Percentiles rank a stretch among this genome's conserved stretches.
Conservation (phyloP, 208 protist genomes). For the Wallacemonas sp. region DNA sequence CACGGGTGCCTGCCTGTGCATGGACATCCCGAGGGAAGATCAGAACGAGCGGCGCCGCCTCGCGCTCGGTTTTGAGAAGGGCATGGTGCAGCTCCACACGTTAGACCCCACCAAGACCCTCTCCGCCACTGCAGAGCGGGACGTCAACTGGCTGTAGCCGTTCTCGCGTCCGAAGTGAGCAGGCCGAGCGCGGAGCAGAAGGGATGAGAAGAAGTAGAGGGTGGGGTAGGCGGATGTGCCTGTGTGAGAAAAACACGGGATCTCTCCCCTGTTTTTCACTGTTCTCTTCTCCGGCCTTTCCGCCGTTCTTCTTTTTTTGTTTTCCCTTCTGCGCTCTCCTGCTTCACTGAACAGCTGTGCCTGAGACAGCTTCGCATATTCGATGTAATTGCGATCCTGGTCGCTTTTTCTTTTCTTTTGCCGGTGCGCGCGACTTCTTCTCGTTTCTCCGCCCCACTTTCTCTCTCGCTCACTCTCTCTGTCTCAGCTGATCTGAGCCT, state of each 20-base stretch:
- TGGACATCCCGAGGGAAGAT: slow-evolving; percentile 52
- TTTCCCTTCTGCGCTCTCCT: background rate
- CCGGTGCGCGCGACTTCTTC: too few relatives aligned
- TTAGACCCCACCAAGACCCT: slow-evolving; percentile 43
- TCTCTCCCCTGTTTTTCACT: too few relatives aligned
- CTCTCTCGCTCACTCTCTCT: too few relatives aligned
- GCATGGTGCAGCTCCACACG: slow-evolving; percentile 69
- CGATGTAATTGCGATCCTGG: too few relatives aligned
- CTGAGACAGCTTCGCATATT: too few relatives aligned
- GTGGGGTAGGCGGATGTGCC: too few relatives aligned
- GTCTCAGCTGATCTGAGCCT: too few relatives aligned
- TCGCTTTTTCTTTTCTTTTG: slow-evolving; percentile 2
- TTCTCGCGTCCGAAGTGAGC: background rate
- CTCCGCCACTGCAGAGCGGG: slow-evolving; percentile 33
- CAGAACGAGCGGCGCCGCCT: slow-evolving; percentile 51
- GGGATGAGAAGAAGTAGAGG: background rate
- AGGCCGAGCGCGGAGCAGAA: background rate
- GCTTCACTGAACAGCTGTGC: too few relatives aligned
- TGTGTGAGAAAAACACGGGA: too few relatives aligned
- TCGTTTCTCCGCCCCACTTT: too few relatives aligned
- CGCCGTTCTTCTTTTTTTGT: slow-evolving; percentile 8
- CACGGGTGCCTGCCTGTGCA: slow-evolving; percentile 57
- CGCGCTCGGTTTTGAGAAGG: slow-evolving; percentile 73
- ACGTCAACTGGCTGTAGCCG: slow-evolving; percentile 66
- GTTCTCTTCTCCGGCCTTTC: background rate